Conservation (phyloP, 1,284 basidiomycete species). For the Puccinia sorghi region DNA sequence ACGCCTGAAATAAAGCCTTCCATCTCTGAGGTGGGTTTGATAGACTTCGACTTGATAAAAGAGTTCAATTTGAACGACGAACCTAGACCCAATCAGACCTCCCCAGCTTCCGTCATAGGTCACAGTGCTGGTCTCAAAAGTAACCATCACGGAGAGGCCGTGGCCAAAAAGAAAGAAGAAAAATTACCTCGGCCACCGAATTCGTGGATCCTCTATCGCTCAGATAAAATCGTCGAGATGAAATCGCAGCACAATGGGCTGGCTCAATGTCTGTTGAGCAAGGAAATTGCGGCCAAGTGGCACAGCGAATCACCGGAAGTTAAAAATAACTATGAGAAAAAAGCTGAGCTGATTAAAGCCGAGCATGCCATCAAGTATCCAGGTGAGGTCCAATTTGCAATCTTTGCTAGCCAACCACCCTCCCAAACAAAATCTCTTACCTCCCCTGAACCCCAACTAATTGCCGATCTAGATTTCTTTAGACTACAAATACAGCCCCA, state of each 20-base stretch:
- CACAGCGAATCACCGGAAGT: slow-evolving; percentile 40
- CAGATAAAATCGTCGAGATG: slow-evolving; percentile 45
- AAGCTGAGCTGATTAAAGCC: slow-evolving; percentile 44
- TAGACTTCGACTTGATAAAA: background rate
- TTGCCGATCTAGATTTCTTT: background rate
- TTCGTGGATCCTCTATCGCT: slow-evolving; percentile 49
- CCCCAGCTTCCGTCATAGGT: background rate
- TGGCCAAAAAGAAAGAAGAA: slow-evolving; percentile 20
- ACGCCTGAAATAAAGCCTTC: slow-evolving; percentile 1
- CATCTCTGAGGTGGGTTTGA: background rate
- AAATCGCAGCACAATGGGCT: slow-evolving; percentile 28
- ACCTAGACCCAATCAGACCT: background rate
- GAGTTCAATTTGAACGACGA: background rate
- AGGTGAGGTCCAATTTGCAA: slow-evolving; percentile 21
- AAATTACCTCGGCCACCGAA: slow-evolving; percentile 42
- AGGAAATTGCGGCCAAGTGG: slow-evolving; percentile 48
- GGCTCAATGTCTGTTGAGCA: slow-evolving; percentile 47
- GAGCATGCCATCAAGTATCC: slow-evolving; percentile 48
- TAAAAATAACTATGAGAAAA: slow-evolving; percentile 35
- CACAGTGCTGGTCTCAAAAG: background rate
- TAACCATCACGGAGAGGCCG: background rate
- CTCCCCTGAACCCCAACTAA: background rate
- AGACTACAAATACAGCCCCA: slow-evolving; percentile 43
- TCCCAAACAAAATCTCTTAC: background rate
- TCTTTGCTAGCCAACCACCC: no score